Conservation (phyloP, 2,329 filamentous ascomycete species). For the Cytospora chrysosperma region DNA sequence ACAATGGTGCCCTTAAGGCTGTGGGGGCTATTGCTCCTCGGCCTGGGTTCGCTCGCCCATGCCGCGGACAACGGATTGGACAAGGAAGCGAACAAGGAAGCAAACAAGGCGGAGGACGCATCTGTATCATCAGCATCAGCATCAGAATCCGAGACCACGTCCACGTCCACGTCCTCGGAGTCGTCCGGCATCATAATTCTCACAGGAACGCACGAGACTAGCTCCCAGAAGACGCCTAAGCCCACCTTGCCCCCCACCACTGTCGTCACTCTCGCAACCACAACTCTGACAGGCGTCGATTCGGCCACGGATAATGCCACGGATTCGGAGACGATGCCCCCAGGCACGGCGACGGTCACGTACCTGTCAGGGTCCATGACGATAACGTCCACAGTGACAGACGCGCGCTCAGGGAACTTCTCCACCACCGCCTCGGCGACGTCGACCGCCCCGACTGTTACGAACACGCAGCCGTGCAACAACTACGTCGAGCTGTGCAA, state of each 20-base stretch:
- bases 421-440: conserved; percentile 44
- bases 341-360: conserved; percentile 35
- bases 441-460: conserved; percentile 43
- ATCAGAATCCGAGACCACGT: too few relatives aligned
- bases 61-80: not conserved
- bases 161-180: conserved; percentile 3
- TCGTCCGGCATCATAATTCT: conserved; percentile 36
- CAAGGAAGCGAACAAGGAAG: not conserved
- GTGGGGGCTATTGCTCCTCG: conserved; percentile 21
- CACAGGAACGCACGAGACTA: conserved; percentile 33
- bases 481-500: conserved; percentile 73
- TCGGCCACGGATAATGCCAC: conserved; percentile 33
- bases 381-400: conserved; percentile 39
- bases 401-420: conserved; percentile 38
- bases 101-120: not conserved
- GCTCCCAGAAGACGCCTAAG: conserved; percentile 40
- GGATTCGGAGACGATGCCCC: conserved; percentile 30
- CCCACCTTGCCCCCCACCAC: conserved; percentile 40
- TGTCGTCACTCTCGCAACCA: conserved; percentile 40
- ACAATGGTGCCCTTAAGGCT: conserved; percentile 22
- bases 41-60: conserved; percentile 14
- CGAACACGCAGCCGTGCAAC: conserved; percentile 79
- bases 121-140: conserved; percentile 1
- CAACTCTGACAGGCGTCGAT: conserved; percentile 27
- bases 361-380: conserved; percentile 48